Base-by-base conservation (phyloP, 306 rosid species). In the Rosa rugosa region DNA sequence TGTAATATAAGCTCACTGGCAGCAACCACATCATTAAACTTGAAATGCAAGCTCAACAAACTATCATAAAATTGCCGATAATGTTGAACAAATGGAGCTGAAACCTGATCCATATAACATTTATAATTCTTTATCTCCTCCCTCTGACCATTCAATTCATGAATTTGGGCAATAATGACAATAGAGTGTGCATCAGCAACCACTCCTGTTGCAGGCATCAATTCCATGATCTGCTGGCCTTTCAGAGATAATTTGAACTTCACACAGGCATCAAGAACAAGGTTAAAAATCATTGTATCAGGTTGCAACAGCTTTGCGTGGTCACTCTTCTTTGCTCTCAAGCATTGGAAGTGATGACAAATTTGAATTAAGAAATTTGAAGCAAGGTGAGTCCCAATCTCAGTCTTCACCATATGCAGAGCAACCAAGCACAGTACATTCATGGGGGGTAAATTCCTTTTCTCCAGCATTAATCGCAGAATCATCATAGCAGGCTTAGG, bases 41-140 rank as follows among this genome's bases (percentile, higher is more conserved):
- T 92, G 82, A 92, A 94, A 87, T 92, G 92, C 87, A 94, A 82
- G 82, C 90, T 88, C 85, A 94, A 85, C 89, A 92, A 87, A 84
- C 93, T 80, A 87, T 87, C 94, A 83, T 94, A 94, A 76, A 89
- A 91, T 64, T 82, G 89, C 36, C 83, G 75, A 86, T 89, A 94
- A 72, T 88, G 97, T 67, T 76, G 54, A 38, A 73, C 73, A 80
- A 79, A 88, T 47, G 82, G 80, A 78, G 88, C 76, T 0, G 88
- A 84, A 79, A 87, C 89, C 65, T 73, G 81, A 41, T 85, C 91
- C 69, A 94, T 75, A 73, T 79, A 86, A 69, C 63, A 64, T 80
- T 93, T 88, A 44, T 91, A 84, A 65, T 84, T 88, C 84, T 76
- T 85, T 80, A 91, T 77, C 83, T 92, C 98, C 70, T 90, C 92